These are phyloP conservation scores for Dillenia suffruticosa DNA, from an alignment of 164 flowering plant genomes.

Conservation along the genomic window DNA sequence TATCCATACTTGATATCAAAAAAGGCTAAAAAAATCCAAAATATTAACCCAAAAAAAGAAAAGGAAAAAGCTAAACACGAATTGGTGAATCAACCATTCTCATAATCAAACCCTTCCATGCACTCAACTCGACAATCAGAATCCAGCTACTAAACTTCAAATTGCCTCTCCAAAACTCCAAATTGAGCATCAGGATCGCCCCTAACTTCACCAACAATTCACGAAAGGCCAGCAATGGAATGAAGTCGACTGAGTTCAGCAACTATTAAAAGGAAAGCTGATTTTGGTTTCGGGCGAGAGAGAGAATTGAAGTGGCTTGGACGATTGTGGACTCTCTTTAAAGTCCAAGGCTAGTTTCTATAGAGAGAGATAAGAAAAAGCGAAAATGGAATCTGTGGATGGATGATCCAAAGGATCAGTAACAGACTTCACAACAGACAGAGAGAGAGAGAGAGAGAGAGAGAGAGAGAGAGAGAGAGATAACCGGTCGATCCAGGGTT, in stretches of 20 bases:
- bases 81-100: constrained; percentile 26
- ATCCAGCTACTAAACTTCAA: constrained; percentile 5
- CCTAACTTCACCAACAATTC: constrained; percentile 12
- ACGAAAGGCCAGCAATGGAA: too few species aligned
- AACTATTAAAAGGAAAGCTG: too few species aligned
- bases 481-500: constrained; percentile 12
- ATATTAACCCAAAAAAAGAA: too few species aligned
- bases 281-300: too few species aligned
- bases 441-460: constrained; percentile 17
- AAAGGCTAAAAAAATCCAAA: constrained; percentile 8
- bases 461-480: constrained; percentile 7
- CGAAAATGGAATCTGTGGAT: constrained; percentile 12
- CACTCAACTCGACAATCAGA: constrained; percentile 10
- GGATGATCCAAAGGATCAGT: constrained; percentile 27
- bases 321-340: constrained; percentile 9
- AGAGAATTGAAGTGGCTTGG: constrained; percentile 12
- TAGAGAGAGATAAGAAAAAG: constrained; percentile 15
- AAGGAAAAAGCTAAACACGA: constrained; percentile 3
- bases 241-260: too few species aligned
- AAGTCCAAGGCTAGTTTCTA: constrained; percentile 9
- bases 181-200: constrained; percentile 2
- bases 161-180: constrained; percentile 8
- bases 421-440: constrained; percentile 12
- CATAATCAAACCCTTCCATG: constrained; percentile 30
- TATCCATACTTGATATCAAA: constrained; percentile 46